A percentile compares a stretch with the other conserved stretches of the same genome.
Evolutionary conservation across 2,329 filamentous ascomycete species (phyloP).

Genomic region (Cladosporium velox): DNA sequence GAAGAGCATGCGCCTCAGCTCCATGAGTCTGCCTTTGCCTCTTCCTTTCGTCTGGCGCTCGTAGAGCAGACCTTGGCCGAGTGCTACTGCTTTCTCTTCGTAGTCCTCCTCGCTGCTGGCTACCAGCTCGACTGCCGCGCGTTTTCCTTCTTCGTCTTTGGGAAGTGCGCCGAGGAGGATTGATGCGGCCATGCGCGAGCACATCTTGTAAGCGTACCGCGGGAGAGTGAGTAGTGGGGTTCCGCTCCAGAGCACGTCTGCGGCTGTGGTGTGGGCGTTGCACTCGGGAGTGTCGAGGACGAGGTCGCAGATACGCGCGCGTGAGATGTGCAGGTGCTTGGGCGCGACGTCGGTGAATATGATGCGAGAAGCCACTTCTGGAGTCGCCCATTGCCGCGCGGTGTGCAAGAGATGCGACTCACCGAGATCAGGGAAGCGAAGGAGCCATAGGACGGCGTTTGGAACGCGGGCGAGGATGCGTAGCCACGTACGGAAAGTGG

Average conservation of each 20-base stretch:
- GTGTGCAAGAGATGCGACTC: slow-evolving; percentile 82
- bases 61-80: slow-evolving; percentile 68
- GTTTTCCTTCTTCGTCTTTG: slow-evolving; percentile 63
- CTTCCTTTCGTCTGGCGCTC: slow-evolving; percentile 27
- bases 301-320: slow-evolving; percentile 87
- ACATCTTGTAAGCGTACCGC: slow-evolving; percentile 97
- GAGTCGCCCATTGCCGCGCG: slow-evolving; percentile 78
- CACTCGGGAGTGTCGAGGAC: slow-evolving; percentile 98
- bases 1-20: slow-evolving; percentile 80
- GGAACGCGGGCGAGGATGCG: slow-evolving; percentile 83
- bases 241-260: slow-evolving; percentile 93
- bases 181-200: slow-evolving; percentile 93
- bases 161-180: slow-evolving; percentile 90
- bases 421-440: slow-evolving; percentile 93
- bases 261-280: slow-evolving; percentile 96
- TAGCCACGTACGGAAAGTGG: slow-evolving; percentile 92
- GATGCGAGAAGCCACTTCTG: slow-evolving; percentile 81
- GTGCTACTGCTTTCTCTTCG: slow-evolving; percentile 70
- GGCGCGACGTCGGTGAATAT: slow-evolving; percentile 96
- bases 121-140: slow-evolving; percentile 74
- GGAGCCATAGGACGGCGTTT: slow-evolving; percentile 88
- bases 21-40: slow-evolving; percentile 66
- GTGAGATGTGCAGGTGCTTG: slow-evolving; percentile 89
- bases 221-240: slow-evolving; percentile 89
- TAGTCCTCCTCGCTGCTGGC: slow-evolving; percentile 79